Conservation (phyloP, 2,329 filamentous ascomycete species). For the Penicillium olsonii region DNA sequence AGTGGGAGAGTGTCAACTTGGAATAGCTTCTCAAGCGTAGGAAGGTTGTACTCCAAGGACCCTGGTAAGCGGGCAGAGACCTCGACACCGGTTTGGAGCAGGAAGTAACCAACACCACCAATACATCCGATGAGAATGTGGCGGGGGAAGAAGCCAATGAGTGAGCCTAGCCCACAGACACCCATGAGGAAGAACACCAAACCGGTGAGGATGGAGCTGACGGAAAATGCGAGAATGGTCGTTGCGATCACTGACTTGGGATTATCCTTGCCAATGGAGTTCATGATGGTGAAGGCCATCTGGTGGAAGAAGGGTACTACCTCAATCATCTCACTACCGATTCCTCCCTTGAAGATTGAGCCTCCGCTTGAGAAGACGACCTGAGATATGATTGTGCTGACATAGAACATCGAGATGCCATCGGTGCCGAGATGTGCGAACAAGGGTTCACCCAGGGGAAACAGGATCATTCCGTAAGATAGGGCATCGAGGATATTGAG, state of each 20-base stretch:
- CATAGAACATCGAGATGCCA: slow-evolving; percentile 97
- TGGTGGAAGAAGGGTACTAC: slow-evolving; percentile 99
- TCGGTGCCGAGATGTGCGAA: slow-evolving; percentile 86
- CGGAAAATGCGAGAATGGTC: slow-evolving; percentile 85
- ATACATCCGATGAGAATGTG: slow-evolving; percentile 98
- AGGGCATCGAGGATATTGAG: slow-evolving; percentile 93
- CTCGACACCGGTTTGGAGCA: slow-evolving; percentile 87
- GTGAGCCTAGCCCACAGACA: slow-evolving; percentile 79
- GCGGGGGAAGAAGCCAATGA: slow-evolving; percentile 94
- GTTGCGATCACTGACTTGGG: slow-evolving; percentile 88
- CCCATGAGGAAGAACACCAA: slow-evolving; percentile 91
- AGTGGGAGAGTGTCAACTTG: slow-evolving; percentile 72
- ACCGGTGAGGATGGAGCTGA: slow-evolving; percentile 89
- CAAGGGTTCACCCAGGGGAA: slow-evolving; percentile 82
- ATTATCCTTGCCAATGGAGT: slow-evolving; percentile 74
- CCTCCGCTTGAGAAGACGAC: slow-evolving; percentile 81
- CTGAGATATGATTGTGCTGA: slow-evolving; percentile 94
- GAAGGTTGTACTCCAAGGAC: slow-evolving; percentile 76
- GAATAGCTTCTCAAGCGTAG: slow-evolving; percentile 74
- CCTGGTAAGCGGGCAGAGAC: slow-evolving; percentile 88
- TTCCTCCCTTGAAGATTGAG: slow-evolving; percentile 84
- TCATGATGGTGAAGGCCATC: slow-evolving; percentile 89
- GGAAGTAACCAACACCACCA: slow-evolving; percentile 93
- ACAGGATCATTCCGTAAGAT: slow-evolving; percentile 96
- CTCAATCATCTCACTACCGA: slow-evolving; percentile 97